phyloP scores from a whole-genome alignment of 129 eudicot species.

The Flaveria bidentis region DNA sequence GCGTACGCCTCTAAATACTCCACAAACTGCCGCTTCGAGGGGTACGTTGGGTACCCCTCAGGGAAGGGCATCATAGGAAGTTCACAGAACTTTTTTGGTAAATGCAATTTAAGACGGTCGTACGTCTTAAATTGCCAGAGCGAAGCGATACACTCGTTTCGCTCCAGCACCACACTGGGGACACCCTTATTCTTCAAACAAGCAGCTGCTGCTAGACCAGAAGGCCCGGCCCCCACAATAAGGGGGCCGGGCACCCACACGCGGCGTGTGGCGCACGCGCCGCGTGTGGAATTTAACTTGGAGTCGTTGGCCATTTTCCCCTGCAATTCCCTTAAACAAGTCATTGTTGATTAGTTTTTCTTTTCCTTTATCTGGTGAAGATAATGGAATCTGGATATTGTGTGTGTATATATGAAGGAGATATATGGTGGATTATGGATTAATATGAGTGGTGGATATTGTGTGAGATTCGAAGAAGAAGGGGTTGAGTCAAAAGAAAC shows the following conservation, averaged over 20 bases:
- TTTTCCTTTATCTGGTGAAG: not conserved
- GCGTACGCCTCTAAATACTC: conserved; percentile 70
- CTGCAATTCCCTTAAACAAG: conserved; percentile 39
- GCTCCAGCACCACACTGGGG: conserved; percentile 59
- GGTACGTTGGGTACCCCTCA: conserved; percentile 63
- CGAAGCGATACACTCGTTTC: conserved; percentile 79
- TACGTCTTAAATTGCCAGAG: conserved; percentile 85
- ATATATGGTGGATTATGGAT: not conserved
- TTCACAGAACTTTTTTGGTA: conserved; percentile 88
- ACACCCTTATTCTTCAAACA: conserved; percentile 64
- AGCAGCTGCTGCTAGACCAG: conserved; percentile 80
- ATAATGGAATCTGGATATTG: conserved; percentile 4
- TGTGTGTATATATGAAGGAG: not conserved
- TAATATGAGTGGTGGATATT: conserved; percentile 14
- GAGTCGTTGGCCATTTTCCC: conserved; percentile 61
- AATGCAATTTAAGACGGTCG: conserved; percentile 73
- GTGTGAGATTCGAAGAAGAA: conserved; percentile 16
- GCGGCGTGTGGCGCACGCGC: conserved; percentile 2
- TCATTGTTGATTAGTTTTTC: too few species aligned
- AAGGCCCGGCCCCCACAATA: conserved; percentile 88
- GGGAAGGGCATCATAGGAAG: conserved; percentile 95
- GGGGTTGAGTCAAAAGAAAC: conserved; percentile 16
- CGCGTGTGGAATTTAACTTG: conserved; percentile 9
- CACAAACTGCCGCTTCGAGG: conserved; percentile 73
- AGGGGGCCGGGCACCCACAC: conserved; percentile 67